A percentile compares a stretch with the other conserved stretches of the same genome.
These are phyloP conservation scores for Yarrowia deformans DNA, from an alignment of 805 yeast genomes.

Conservation along the genomic window DNA sequence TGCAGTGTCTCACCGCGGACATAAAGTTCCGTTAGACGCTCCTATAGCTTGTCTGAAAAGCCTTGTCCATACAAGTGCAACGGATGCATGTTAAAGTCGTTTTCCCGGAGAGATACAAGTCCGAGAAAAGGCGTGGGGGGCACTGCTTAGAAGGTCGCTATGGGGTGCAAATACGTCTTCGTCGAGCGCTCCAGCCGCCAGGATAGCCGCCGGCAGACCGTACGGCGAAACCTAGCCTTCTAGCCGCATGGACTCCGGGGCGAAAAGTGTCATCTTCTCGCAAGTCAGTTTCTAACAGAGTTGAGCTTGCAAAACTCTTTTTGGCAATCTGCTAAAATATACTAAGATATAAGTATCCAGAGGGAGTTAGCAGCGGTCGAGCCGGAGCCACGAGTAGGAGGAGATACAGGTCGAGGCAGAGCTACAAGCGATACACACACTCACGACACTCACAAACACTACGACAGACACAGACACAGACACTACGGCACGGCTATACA, in stretches of 20 bases:
- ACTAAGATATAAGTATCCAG: conserved; percentile 20
- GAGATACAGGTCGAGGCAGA: not conserved
- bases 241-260: conserved; percentile 14
- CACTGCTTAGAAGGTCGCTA: too few relatives aligned
- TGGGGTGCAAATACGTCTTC: not conserved
- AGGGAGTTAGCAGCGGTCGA: not conserved
- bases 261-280: not conserved
- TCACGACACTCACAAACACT: too few relatives aligned
- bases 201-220: too few relatives aligned
- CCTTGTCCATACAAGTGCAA: conserved; percentile 7
- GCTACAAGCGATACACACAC: too few relatives aligned
- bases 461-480: too few relatives aligned
- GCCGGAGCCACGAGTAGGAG: not conserved
- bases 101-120: conserved; percentile 16
- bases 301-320: conserved; percentile 2
- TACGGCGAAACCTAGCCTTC: too few relatives aligned
- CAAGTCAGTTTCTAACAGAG: conserved; percentile 27
- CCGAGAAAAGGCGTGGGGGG: conserved; percentile 2
- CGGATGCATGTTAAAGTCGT: conserved; percentile 11
- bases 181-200: not conserved
- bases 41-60: conserved; percentile 12
- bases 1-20: not conserved
- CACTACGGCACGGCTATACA: too few relatives aligned
- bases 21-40: conserved; percentile 8
- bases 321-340: conserved; percentile 23